These are phyloP conservation scores for Naganishia randhawae DNA, from an alignment of 768 basidiomycete genomes.

Conservation along the genomic window DNA sequence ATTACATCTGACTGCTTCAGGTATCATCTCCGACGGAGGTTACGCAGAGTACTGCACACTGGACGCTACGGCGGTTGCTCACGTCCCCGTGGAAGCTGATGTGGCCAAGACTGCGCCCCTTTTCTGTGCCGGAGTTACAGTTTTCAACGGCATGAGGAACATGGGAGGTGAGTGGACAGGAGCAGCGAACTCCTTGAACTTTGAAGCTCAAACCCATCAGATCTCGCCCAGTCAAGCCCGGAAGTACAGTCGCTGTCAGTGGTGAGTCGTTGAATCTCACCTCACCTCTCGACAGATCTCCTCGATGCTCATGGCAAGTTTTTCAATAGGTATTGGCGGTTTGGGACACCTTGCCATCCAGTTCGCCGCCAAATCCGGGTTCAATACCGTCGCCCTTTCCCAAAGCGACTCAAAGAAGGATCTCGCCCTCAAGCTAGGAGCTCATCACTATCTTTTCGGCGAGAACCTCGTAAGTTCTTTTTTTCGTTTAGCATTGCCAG, in stretches of 20 bases:
- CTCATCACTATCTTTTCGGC: conserved; percentile 52
- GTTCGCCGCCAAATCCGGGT: conserved; percentile 52
- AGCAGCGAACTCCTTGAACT: not conserved
- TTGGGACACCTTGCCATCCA: conserved; percentile 38
- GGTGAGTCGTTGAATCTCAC: not conserved
- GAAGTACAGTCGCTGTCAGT: conserved; percentile 21
- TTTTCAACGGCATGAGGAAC: conserved; percentile 49
- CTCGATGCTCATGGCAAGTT: no score
- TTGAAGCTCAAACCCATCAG: not conserved
- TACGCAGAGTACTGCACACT: conserved; percentile 32
- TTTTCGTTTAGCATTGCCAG: no score
- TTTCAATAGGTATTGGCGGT: conserved; percentile 17
- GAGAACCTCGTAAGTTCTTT: conserved; percentile 24
- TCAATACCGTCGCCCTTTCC: conserved; percentile 51
- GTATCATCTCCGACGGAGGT: conserved; percentile 3
- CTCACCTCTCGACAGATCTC: no score
- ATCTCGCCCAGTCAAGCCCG: not conserved
- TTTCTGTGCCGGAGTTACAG: conserved; percentile 53
- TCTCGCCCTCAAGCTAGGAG: conserved; percentile 52
- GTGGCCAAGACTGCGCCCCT: conserved; percentile 31
- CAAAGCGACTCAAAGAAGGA: conserved; percentile 45
- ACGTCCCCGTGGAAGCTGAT: conserved; percentile 27
- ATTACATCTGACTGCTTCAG: not conserved
- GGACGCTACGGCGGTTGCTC: conserved; percentile 22
- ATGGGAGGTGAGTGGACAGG: conserved; percentile 31